Base-by-base conservation (phyloP, 2,329 filamentous ascomycete genomes). In the Ceratocystis harringtonii region DNA sequence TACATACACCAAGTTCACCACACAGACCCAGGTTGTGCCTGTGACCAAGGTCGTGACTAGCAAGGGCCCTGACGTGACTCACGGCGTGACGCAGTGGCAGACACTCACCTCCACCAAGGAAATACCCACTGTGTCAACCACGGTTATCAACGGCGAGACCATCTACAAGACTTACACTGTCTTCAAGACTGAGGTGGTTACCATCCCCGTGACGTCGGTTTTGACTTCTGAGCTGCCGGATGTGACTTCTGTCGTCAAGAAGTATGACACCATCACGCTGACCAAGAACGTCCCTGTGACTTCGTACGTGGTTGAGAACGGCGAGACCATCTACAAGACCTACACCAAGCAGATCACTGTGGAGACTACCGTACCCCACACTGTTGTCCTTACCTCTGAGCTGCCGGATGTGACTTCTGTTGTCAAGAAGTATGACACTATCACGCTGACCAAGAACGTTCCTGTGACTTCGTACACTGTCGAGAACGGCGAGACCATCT, bases 71-170 rank as follows among this genome's bases (percentile, higher is more conserved):
- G 62, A 67, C 43, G 66, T 67, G 7, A 65, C 62, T 0, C 17
- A 50, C 6, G 48, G 50, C 44, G 41, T 57, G 15, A 41, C 45
- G 7, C 36, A 55, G 22, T 64, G 62, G 48, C 44, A 65, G 41
- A 65, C 63, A 1, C 8, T 67, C 17, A 65, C 62, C 43, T 43
- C 44, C 1, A 64, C 66, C 22, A 50, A 64, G 50, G 48, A 63
- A 32, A 19, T 60, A 2, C 64, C 64, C 10, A 57, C 60, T 15
- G 52, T 60, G 7, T 36, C 52, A 19, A 66, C 62, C 2, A 61
- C 58, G 2, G 57, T 66, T 15, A 41, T 66, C 65, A 45, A 63
- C 43, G 61, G 65, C 25, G 55, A 67, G 58, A 67, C 62, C 12
- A 41, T 67, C 8, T 44, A 22, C 17, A n/a, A 28, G 12, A 65